A percentile compares a stretch with the other conserved stretches of the same genome.
These are phyloP conservation scores for Bryoerythrophyllum caledonicum DNA, from an alignment of 225 moss, liverwort and hornwort genomes.

Conservation along the genomic window DNA sequence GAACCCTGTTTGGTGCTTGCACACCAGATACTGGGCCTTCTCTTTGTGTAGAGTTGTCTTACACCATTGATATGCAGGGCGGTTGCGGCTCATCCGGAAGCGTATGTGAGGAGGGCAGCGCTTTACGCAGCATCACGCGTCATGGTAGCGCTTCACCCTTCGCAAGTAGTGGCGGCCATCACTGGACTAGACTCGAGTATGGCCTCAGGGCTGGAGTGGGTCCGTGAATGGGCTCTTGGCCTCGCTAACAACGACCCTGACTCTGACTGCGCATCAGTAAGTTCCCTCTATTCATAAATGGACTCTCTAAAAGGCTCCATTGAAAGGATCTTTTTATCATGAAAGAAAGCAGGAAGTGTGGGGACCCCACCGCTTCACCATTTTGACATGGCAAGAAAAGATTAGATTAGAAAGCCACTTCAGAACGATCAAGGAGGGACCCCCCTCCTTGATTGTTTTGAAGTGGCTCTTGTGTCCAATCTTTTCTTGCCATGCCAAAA, in stretches of 20 bases:
- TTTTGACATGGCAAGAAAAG: no score
- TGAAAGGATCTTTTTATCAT: no score
- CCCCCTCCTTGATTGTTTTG: no score
- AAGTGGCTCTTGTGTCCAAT: no score
- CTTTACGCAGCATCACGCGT: conserved; percentile 82
- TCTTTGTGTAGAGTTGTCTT: neutral
- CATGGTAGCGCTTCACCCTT: conserved; percentile 70
- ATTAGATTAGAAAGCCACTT: no score
- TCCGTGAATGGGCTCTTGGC: conserved; percentile 90
- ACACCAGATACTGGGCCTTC: neutral
- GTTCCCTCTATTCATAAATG: conserved; percentile 10
- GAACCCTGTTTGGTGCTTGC: neutral
- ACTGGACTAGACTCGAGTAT: conserved; percentile 51
- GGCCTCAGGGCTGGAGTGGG: conserved; percentile 77
- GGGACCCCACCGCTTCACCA: no score
- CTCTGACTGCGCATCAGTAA: conserved; percentile 71
- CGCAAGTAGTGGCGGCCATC: conserved; percentile 70
- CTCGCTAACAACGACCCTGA: conserved; percentile 77
- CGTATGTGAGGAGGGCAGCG: conserved; percentile 84
- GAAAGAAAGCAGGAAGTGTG: no score
- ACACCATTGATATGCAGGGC: conserved; percentile 47
- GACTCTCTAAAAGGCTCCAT: no score
- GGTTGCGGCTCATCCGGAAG: conserved; percentile 76
- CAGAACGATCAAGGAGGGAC: no score
- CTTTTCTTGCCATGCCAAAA: no score